Evolutionary conservation across 768 basidiomycete species (phyloP), one percentile per base, ranked within the genome.

Genomic region (Artomyces pyxidatus): DNA sequence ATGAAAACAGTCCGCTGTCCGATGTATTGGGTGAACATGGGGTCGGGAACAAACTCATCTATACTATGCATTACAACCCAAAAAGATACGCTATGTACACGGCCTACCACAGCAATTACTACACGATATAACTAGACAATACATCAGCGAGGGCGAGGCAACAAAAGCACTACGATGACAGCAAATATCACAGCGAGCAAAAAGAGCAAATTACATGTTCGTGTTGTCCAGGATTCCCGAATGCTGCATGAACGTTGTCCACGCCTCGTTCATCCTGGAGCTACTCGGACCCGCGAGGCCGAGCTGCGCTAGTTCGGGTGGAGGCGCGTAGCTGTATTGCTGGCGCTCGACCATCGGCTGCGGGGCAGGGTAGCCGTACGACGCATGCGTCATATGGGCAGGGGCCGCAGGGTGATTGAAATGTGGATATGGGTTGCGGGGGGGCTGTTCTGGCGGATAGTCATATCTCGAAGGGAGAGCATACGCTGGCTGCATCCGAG

Each of bases 241-340:
- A 47, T 80, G 74, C 21, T 75, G 73, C 77, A 82, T 77, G 57
- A 82, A 81, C 25, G 73, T 74, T 47, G 73, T 73, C 80, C 80
- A 82, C 21, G 77, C 66, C 57, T 77, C 76, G 44, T 78, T 77
- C 32, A 81, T 57, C 30, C 76, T 65, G 38, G 77, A 76, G 8
- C 53, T 46, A 50, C 74, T 74, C 21, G 76, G 67, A 9, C 80
- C 67, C 4, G 79, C 78, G 22, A 85, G 65, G 6, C 84, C 84
- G 3, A 85, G 69, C 47, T 78, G 72, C 0, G 78, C 74, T 16
- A 85, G 64, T 45, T 80, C 78, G 16, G 66, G 59, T 35, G 65
- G 63, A 37, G 57, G 61, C 6, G 56, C 28, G 17, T 47, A 56
- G 12, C 45, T 39, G 32, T 41, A 56, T 30, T 56, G 45, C 5